Conservation (phyloP, 2,329 filamentous ascomycete genomes). For the Penicillium hordei region DNA sequence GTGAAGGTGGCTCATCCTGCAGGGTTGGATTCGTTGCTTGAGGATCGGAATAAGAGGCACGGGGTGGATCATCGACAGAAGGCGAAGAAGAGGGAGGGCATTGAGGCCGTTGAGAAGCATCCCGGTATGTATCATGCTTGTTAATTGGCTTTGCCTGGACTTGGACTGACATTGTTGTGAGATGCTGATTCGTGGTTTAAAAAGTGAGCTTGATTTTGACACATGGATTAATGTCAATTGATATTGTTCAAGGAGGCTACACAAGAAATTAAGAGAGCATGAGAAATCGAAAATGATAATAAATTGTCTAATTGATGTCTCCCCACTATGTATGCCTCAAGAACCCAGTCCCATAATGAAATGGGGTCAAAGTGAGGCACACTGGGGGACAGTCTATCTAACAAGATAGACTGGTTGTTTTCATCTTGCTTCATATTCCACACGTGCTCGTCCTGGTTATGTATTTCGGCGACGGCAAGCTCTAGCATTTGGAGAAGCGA, state of each 20-base stretch:
- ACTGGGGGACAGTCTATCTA: constrained; percentile 37
- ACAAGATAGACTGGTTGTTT: constrained; percentile 33
- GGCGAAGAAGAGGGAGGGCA: constrained; percentile 53
- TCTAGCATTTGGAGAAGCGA: constrained; percentile 57
- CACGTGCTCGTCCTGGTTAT: constrained; percentile 54
- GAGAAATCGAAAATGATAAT: constrained; percentile 4
- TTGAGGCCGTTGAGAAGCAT: constrained; percentile 39
- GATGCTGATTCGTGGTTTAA: constrained; percentile 39
- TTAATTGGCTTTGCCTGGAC: neutral
- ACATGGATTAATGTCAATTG: neutral
- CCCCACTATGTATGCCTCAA: constrained; percentile 42
- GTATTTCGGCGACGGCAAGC: constrained; percentile 52
- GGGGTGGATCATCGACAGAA: constrained; percentile 54
- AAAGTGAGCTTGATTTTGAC: neutral
- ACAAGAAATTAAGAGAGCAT: neutral
- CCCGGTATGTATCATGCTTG: constrained; percentile 30
- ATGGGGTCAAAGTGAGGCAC: constrained; percentile 45
- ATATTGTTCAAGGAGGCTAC: neutral
- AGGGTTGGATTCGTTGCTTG: constrained; percentile 42
- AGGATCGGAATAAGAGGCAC: constrained; percentile 56
- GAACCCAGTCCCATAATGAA: constrained; percentile 48
- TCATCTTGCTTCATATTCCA: constrained; percentile 60
- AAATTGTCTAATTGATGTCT: constrained; percentile 38
- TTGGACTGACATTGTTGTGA: constrained; percentile 15
- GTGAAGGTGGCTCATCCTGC: constrained; percentile 25